These are phyloP conservation scores for Microascus cirrosus DNA, from an alignment of 2,329 filamentous ascomycete species.

Conservation along the genomic window DNA sequence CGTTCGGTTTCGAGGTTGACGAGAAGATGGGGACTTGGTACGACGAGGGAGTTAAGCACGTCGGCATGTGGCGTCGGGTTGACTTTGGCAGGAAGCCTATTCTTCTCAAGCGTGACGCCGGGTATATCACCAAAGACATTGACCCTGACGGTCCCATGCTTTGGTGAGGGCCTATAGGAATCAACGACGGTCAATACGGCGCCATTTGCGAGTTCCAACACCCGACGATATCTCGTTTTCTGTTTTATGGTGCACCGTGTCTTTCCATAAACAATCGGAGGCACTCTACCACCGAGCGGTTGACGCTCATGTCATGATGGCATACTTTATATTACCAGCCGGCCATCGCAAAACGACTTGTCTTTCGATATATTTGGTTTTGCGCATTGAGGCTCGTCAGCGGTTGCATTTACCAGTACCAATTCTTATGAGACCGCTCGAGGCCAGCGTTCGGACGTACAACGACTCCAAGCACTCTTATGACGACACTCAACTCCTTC, in stretches of 20 bases:
- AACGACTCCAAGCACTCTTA: too few species aligned
- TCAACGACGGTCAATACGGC: not conserved
- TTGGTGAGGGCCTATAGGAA: not conserved
- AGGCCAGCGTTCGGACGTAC: too few species aligned
- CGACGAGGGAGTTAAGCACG: constrained; percentile 75
- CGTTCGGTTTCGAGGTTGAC: constrained; percentile 65
- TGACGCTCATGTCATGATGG: too few species aligned
- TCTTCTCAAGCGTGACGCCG: not conserved
- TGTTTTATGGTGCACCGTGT: not conserved
- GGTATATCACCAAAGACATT: not conserved
- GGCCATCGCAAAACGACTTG: too few species aligned
- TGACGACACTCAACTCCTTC: too few species aligned
- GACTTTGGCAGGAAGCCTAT: constrained; percentile 9
- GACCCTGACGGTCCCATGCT: not conserved
- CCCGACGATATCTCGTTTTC: not conserved
- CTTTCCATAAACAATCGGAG: too few species aligned
- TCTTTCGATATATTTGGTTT: too few species aligned
- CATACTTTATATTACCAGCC: too few species aligned
- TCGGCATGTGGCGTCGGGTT: constrained; percentile 64
- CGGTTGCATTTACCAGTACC: too few species aligned
- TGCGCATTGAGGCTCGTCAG: too few species aligned
- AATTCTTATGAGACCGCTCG: too few species aligned
- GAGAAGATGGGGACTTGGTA: constrained; percentile 64
- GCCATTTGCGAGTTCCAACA: not conserved
- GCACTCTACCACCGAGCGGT: too few species aligned